Base-by-base conservation (phyloP, 495 filamentous ascomycete species). In the Lasiosphaeriaceae sp. region DNA sequence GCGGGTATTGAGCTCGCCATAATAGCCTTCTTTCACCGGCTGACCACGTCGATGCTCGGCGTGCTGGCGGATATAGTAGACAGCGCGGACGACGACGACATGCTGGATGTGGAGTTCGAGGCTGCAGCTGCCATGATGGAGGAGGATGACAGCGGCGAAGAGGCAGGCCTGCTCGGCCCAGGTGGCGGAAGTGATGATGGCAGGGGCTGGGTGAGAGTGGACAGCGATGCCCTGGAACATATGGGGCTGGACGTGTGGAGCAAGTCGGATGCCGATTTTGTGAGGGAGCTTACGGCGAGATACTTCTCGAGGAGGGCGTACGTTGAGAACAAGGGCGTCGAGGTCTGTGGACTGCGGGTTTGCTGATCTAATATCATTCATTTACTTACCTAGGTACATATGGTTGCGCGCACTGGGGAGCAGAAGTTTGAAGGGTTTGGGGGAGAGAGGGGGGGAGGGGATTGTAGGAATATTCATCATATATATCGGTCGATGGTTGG, bases 181-280 rank as follows among this genome's bases (percentile, higher is more conserved):
- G 45, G 67, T 50, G 37, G 67, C 57, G 16, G 66, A 56, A 48
- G 73, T 43, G 73, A 71, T n/a, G 71, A 72, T 17, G 65, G 61
- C 26, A 71, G 64, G 24, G 68, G 78, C 0, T 74, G 76, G 35
- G 72, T 91, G 5, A 72, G 73, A 2, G 75, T 93, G 34, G 82
- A 77, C 21, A 82, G 82, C 47, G 86, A 90, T 21, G 90, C 92
- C 58, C 77, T 96, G 63, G 76, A 77, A 48, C 75, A 83, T 47
- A 91, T 96, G 88, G 90, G 92, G 0, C 80, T 96, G 24, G 92
- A 96, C 65, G 78, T 86, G 0, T 96, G 92, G 92, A 95, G 89
- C 67, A 80, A 83, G 45, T 74, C 80, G 24, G 92, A 96, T 69
- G 81, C 85, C 37, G 71, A 79, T 17, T 96, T 96, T 64, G 80